A percentile compares a stretch with the other conserved stretches of the same genome.
These are phyloP conservation scores for Zostera marina DNA, from an alignment of 116 monocot species.

Conservation along the genomic window DNA sequence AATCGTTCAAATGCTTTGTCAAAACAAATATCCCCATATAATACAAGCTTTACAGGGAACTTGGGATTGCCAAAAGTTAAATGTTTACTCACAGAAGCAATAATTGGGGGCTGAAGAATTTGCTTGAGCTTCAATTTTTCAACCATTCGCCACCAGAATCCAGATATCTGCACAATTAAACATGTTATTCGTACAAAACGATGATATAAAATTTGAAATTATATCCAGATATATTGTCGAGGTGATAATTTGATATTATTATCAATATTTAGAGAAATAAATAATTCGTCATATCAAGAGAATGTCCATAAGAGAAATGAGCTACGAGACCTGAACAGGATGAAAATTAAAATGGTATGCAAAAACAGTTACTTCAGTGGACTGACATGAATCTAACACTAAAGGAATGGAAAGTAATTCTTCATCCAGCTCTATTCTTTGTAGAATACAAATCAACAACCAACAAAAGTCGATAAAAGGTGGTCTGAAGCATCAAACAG, in stretches of 20 bases:
- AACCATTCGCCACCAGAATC: background rate
- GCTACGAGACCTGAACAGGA: background rate
- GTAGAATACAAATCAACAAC: too few species aligned
- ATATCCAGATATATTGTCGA: background rate
- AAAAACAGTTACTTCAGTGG: background rate
- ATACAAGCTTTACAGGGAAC: too few species aligned
- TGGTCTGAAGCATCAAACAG: too few species aligned
- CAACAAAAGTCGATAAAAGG: too few species aligned
- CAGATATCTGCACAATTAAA: slow-evolving; percentile 1
- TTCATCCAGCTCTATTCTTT: too few species aligned
- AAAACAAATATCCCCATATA: too few species aligned
- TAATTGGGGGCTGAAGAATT: slow-evolving; percentile 75
- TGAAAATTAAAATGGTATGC: background rate
- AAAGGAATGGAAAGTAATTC: too few species aligned
- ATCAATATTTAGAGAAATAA: background rate
- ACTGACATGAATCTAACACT: too few species aligned
- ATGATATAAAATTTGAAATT: too few species aligned
- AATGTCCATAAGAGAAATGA: too few species aligned
- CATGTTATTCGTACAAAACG: background rate
- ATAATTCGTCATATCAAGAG: background rate
- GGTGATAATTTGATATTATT: background rate
- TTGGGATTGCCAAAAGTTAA: background rate
- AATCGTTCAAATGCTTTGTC: background rate
- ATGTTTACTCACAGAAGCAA: slow-evolving; percentile 63
- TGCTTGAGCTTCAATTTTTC: slow-evolving; percentile 14